A percentile compares a stretch with the other conserved stretches of the same genome.
phyloP scores from a whole-genome alignment of 139 green algal species.

The Ettlia oleoabundans region DNA sequence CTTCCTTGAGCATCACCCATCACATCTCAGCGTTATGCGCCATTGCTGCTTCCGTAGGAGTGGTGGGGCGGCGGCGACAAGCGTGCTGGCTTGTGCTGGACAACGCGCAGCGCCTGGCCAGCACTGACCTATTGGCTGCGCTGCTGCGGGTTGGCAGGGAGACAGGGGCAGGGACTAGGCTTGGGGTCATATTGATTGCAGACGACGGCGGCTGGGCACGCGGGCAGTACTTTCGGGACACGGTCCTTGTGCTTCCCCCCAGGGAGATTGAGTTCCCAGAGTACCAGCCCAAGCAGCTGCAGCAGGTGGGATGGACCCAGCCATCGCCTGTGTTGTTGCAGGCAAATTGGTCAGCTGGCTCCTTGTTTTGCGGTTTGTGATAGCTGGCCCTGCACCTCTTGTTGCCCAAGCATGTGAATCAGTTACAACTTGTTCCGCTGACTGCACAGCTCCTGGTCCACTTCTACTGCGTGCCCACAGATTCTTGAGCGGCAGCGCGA shows the following conservation, averaged over 20 bases:
- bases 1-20: neutral
- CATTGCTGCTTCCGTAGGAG: neutral
- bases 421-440: too few species aligned
- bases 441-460: too few species aligned
- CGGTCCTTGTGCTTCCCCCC: neutral
- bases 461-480: slow-evolving; percentile 3
- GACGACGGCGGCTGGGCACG: slow-evolving; percentile 36
- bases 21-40: neutral
- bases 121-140: slow-evolving; percentile 35
- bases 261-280: slow-evolving; percentile 31
- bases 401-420: too few species aligned
- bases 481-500: slow-evolving; percentile 11
- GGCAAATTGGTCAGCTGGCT: too few species aligned
- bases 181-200: slow-evolving; percentile 42
- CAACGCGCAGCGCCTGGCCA: slow-evolving; percentile 43
- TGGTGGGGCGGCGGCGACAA: neutral
- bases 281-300: slow-evolving; percentile 36
- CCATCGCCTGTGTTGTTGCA: too few species aligned
- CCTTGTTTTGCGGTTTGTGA: neutral
- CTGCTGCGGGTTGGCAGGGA: slow-evolving; percentile 37
- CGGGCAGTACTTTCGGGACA: slow-evolving; percentile 40
- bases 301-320: slow-evolving; percentile 44
- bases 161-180: neutral
- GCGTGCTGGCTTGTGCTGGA: slow-evolving; percentile 44
- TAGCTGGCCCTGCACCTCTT: too few species aligned